phyloP scores from a whole-genome alignment of 495 filamentous ascomycete species.

The Monascus purpureus region DNA sequence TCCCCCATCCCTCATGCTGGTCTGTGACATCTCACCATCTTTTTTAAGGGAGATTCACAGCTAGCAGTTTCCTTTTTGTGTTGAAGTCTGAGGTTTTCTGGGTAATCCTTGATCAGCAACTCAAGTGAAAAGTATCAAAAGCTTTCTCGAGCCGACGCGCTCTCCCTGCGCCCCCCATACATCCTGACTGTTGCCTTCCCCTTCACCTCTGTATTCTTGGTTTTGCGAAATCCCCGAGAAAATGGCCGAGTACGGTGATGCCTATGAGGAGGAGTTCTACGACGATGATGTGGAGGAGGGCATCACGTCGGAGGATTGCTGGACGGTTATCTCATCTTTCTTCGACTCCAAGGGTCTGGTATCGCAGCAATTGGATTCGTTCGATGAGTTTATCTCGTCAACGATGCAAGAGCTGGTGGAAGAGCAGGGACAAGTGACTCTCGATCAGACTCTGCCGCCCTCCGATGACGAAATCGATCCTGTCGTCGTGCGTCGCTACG shows the following conservation, averaged over 20 bases:
- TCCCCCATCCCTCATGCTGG: slow-evolving; percentile 10
- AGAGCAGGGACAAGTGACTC: slow-evolving; percentile 73
- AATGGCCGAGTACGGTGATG: slow-evolving; percentile 42
- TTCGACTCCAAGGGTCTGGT: slow-evolving; percentile 92
- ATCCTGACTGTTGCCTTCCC: slow-evolving; percentile 1
- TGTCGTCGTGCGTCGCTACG: slow-evolving; percentile 74
- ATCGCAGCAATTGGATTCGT: slow-evolving; percentile 95
- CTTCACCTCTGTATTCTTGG: no score
- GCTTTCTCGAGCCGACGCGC: slow-evolving; percentile 13
- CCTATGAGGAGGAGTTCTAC: slow-evolving; percentile 38
- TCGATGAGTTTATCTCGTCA: slow-evolving; percentile 85
- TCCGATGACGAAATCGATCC: slow-evolving; percentile 52
- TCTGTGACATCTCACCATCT: slow-evolving; percentile 9
- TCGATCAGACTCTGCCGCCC: slow-evolving; percentile 74
- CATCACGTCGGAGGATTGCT: slow-evolving; percentile 79
- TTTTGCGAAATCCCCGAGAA: no score
- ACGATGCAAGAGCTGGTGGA: slow-evolving; percentile 87
- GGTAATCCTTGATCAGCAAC: no score
- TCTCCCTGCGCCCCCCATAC: slow-evolving; percentile 18
- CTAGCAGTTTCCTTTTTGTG: slow-evolving; percentile 2
- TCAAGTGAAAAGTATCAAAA: no score
- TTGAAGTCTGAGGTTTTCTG: no score
- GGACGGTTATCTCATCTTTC: slow-evolving; percentile 92
- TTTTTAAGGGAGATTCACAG: slow-evolving; percentile 9
- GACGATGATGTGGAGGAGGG: slow-evolving; percentile 56